phyloP scores from a whole-genome alignment of 805 yeast genomes.

The Yamadazyma tumulicola region DNA sequence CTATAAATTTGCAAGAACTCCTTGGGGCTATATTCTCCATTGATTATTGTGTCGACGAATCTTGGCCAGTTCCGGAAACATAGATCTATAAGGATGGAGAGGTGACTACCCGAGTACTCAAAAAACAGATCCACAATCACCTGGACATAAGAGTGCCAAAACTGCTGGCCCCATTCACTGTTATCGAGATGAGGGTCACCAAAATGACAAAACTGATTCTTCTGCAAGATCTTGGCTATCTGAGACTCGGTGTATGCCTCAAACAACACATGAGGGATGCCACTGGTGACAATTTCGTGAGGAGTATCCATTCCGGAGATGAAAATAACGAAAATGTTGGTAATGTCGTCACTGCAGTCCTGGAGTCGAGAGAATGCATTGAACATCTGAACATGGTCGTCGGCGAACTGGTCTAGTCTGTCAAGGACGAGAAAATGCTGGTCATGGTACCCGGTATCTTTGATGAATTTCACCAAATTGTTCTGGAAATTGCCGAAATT shows the following conservation, averaged over 20 bases:
- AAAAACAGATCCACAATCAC: conserved; percentile 44
- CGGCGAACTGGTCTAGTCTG: conserved; percentile 42
- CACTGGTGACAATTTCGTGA: conserved; percentile 31
- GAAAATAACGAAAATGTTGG: conserved; percentile 35
- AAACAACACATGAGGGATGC: conserved; percentile 41
- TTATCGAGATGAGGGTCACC: conserved; percentile 15
- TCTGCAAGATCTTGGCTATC: conserved; percentile 34
- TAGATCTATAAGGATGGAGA: conserved; percentile 32
- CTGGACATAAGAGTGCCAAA: conserved; percentile 43
- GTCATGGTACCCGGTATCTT: conserved; percentile 24
- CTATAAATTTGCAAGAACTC: conserved; percentile 36
- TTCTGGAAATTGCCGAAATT: conserved; percentile 38
- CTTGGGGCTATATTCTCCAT: conserved; percentile 16
- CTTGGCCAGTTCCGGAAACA: conserved; percentile 31
- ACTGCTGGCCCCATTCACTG: conserved; percentile 15
- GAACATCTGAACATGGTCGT: conserved; percentile 13
- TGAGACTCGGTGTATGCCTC: conserved; percentile 34
- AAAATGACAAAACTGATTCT: conserved; percentile 23
- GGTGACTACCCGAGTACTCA: conserved; percentile 43
- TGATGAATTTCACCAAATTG: conserved; percentile 37
- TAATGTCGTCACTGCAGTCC: conserved; percentile 32
- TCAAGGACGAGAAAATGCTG: conserved; percentile 47
- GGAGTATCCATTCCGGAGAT: conserved; percentile 40
- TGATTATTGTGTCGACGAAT: conserved; percentile 24
- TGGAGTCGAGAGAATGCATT: conserved; percentile 39